Evolutionary conservation across 2,329 filamentous ascomycete genomes (phyloP).

Genomic region (Colletotrichum higginsianum): DNA sequence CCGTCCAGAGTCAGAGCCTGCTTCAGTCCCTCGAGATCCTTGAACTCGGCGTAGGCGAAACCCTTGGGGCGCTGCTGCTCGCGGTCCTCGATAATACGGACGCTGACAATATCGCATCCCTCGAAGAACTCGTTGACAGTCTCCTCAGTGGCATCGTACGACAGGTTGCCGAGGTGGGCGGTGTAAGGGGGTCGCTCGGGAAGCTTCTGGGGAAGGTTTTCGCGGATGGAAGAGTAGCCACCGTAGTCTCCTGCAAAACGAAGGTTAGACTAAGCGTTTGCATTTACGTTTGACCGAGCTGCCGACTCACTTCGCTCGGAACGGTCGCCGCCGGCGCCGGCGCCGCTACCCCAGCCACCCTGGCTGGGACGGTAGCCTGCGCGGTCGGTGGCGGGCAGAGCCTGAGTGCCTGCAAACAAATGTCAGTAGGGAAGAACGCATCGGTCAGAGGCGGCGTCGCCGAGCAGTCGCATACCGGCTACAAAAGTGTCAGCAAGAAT

Average conservation of each 20-base stretch:
- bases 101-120: slow-evolving; percentile 87
- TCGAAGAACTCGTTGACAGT: slow-evolving; percentile 89
- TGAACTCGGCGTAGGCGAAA: slow-evolving; percentile 98
- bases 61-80: slow-evolving; percentile 95
- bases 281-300: slow-evolving; percentile 9
- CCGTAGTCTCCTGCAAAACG: slow-evolving; percentile 37
- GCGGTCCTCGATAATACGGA: slow-evolving; percentile 97
- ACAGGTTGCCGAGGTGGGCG: slow-evolving; percentile 95
- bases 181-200: slow-evolving; percentile 95
- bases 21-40: slow-evolving; percentile 88
- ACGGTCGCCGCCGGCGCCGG: slow-evolving; percentile 45
- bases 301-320: slow-evolving; percentile 58
- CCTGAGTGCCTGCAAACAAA: slow-evolving; percentile 65
- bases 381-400: slow-evolving; percentile 67
- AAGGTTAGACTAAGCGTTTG: slow-evolving; percentile 20
- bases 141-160: slow-evolving; percentile 90
- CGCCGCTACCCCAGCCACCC: slow-evolving; percentile 57
- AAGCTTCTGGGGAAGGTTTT: slow-evolving; percentile 66
- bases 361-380: slow-evolving; percentile 48
- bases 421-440: slow-evolving; percentile 19
- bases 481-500: slow-evolving; percentile 47
- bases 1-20: slow-evolving; percentile 89
- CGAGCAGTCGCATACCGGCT: slow-evolving; percentile 54
- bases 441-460: slow-evolving; percentile 9
- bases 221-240: slow-evolving; percentile 63